Base-by-base conservation (phyloP, 768 basidiomycete genomes). In the Lactifluus piperatus region DNA sequence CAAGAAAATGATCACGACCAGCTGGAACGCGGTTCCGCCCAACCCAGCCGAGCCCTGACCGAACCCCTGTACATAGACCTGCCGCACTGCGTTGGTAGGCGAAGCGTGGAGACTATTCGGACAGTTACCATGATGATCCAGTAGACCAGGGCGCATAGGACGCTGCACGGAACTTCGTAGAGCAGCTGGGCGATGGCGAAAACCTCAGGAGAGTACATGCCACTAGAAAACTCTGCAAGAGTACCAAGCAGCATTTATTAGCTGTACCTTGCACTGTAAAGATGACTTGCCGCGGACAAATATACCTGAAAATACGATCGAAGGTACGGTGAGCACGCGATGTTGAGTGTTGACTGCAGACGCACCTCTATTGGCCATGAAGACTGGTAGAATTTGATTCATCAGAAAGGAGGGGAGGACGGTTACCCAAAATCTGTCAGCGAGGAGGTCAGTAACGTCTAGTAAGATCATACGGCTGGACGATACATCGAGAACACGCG, bases 181-280 rank as follows among this genome's bases (percentile, higher is more conserved):
- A 89, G 68, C 24, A 94, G 76, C 67, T 94, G 91, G 2, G 84
- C 83, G 34, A 90, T 78, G 29, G 91, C 87, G 68, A 94, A 94
- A 22, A 91, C 88, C 57, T 84, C 84, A 0, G 89, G 85, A 0
- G 85, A 88, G 72, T 94, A 94, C 67, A 94, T 93, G 59, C 88
- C 81, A 72, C 87, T 88, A 2, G 85, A 88, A 0, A 88, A 78
- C 72, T 93, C 91, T 78, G 67, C 9, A 50, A 11, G 53, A 16
- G 13, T 32, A 39, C 41, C 20, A 4, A 55, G 11, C 36, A 44
- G 37, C 18, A 44, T 22, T 20, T n/a, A 14, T 20, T 37, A 10
- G 14, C 47, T 34, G 9, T 37, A 32, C 16, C 14, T 39, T 18
- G 39, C 27, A 34, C 36, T 22, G 41, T 22, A 51, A 36, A 30